Evolutionary conservation across 371 early-diverging fungal genomes (phyloP).

Genomic region (Choanephora cucurbitarum): DNA sequence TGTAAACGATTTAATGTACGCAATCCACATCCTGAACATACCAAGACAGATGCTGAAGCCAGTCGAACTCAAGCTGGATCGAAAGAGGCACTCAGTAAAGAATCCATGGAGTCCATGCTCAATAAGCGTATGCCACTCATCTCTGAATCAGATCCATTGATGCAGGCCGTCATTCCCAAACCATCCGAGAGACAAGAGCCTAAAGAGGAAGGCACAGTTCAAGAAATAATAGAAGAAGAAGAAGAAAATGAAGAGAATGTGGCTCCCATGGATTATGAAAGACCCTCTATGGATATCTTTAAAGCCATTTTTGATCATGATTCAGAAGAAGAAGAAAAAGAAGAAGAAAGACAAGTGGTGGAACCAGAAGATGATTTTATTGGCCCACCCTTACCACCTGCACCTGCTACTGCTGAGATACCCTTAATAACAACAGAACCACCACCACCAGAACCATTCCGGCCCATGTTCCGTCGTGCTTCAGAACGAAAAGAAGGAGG

Average conservation of each 20-base stretch:
- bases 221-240: constrained; percentile 48
- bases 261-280: constrained; percentile 41
- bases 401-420: constrained; percentile 19
- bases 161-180: constrained; percentile 43
- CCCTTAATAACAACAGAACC: constrained; percentile 1
- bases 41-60: constrained; percentile 21
- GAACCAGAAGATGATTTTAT: constrained; percentile 24
- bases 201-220: constrained; percentile 59
- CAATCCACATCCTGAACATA: constrained; percentile 71
- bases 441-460: constrained; percentile 25
- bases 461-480: constrained; percentile 48
- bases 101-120: constrained; percentile 63
- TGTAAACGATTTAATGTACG: constrained; percentile 86
- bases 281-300: constrained; percentile 87
- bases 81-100: constrained; percentile 55
- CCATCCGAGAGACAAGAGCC: constrained; percentile 45
- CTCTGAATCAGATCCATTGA: constrained; percentile 33
- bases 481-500: constrained; percentile 17
- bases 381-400: constrained; percentile 40
- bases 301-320: constrained; percentile 84
- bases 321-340: constrained; percentile 60
- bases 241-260: constrained; percentile 37
- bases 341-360: constrained; percentile 25
- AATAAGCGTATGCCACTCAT: constrained; percentile 23
- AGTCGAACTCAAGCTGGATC: constrained; percentile 44